Evolutionary conservation across 2,329 filamentous ascomycete genomes (phyloP).

Genomic region (Magnaporthiopsis incrustans): DNA sequence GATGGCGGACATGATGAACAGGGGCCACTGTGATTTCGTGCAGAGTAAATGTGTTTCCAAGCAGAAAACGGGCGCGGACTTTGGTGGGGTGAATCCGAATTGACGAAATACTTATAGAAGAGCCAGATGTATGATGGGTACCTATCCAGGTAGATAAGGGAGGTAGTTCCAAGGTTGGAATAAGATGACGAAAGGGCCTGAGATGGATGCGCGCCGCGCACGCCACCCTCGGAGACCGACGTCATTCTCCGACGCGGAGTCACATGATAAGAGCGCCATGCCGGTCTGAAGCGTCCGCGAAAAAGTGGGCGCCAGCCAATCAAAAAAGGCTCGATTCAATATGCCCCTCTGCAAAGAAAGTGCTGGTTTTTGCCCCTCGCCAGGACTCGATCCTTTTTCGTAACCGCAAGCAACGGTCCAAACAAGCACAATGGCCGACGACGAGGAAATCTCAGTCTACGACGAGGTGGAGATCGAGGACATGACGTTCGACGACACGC

Average conservation of each 20-base stretch:
- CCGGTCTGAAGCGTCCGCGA: no score
- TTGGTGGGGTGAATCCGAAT: no score
- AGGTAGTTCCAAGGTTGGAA: not conserved
- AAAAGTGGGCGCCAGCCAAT: no score
- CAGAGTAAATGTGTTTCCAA: not conserved
- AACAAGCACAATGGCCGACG: conserved; percentile 46
- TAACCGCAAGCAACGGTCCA: no score
- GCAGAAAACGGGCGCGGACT: no score
- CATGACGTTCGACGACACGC: conserved; percentile 78
- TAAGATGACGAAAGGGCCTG: not conserved
- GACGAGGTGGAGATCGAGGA: conserved; percentile 99
- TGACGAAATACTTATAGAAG: not conserved
- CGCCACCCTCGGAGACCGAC: not conserved
- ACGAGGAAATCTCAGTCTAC: conserved; percentile 66
- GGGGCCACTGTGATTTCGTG: no score
- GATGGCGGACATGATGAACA: not conserved
- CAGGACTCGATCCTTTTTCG: not conserved
- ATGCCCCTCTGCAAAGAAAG: not conserved
- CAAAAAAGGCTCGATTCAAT: not conserved
- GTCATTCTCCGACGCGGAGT: not conserved
- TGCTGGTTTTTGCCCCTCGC: not conserved
- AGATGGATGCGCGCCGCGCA: no score
- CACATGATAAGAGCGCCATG: not conserved
- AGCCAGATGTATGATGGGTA: not conserved
- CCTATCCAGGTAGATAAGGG: no score